These are phyloP conservation scores for Ramularia endophylla DNA, from an alignment of 2,329 filamentous ascomycete genomes.

Conservation along the genomic window DNA sequence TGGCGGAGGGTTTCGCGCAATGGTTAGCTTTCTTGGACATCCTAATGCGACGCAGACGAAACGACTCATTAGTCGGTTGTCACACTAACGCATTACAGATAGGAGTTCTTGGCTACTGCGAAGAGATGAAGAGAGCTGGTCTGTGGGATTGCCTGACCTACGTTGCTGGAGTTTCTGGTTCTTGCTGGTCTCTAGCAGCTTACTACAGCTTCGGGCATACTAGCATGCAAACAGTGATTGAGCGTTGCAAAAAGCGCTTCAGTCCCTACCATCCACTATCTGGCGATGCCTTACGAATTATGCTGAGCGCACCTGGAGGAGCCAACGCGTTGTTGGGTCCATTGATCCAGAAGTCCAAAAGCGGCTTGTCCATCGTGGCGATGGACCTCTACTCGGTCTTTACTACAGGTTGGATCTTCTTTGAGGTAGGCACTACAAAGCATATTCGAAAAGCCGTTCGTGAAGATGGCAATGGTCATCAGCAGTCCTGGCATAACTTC, in stretches of 20 bases:
- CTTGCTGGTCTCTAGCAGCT: constrained; percentile 29
- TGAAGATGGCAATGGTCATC: constrained; percentile 20
- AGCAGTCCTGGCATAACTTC: constrained; percentile 27
- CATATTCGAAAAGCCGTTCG: constrained; percentile 18
- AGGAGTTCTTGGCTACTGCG: constrained; percentile 24
- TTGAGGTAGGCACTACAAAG: constrained; percentile 23
- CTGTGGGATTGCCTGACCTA: constrained; percentile 31
- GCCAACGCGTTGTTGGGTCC: constrained; percentile 26
- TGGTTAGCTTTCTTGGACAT: constrained; percentile 27
- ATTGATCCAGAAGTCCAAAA: constrained; percentile 27
- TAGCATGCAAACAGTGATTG: constrained; percentile 26
- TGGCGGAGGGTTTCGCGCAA: constrained; percentile 29
- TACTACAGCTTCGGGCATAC: constrained; percentile 30
- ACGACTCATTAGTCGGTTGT: too few species aligned
- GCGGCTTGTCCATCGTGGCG: constrained; percentile 26
- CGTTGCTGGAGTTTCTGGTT: constrained; percentile 28
- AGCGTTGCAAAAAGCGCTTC: constrained; percentile 30
- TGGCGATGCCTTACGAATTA: constrained; percentile 26
- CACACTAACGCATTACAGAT: too few species aligned
- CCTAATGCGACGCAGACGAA: constrained; percentile 23
- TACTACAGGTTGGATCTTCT: constrained; percentile 29
- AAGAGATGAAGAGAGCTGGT: constrained; percentile 26
- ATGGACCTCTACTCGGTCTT: constrained; percentile 32
- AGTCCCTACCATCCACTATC: constrained; percentile 30
- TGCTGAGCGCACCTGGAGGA: constrained; percentile 24